Base-by-base conservation (phyloP, 352 stramenopile genomes). In the Pythium coloratum region DNA sequence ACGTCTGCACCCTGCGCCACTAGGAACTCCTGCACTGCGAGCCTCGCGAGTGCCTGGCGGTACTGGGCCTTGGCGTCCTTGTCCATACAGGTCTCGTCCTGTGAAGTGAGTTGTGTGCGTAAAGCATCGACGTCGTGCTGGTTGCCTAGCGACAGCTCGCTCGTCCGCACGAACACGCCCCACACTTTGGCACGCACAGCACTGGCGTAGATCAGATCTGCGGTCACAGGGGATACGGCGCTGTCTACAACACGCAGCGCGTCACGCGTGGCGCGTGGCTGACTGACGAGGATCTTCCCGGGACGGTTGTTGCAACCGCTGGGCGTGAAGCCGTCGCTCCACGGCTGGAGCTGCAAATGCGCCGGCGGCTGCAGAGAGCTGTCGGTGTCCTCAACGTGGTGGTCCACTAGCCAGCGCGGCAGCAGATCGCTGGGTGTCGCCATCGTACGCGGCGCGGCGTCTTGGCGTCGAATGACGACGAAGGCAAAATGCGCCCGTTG, bases 241-340 rank as follows among this genome's bases (percentile, higher is more conserved):
- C 51, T 51, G 63, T 93, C 81, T 16, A 88, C 28, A 0, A 90
- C 58, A 10, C 64, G 71, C 38, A 88, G 80, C 1, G 62, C 57
- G 14, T 57, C 28, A 0, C 66, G 71, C 24, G 64, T 68, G 16
- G 78, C 72, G 42, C 80, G 78, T 38, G 71, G 73, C 59, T 84
- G 81, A 47, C 80, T 66, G 26, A 71, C 61, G 6, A 89, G 69
- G 30, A 93, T 81, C 59, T 80, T 81, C 3, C 74, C 72, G 18
- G 70, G 65, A 12, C 72, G 73, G 18, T 34, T 55, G 36, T 69
- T 70, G 67, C 77, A 87, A 2, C 81, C 84, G 14, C 78, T 88
- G 3, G 84, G 82, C 6, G 73, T 86, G 67, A 93, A 91, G 20
- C 76, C 77, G 34, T 91, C 84, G 68, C 86, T 73, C 73, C 76